Evolutionary conservation across 2,329 filamentous ascomycete genomes (phyloP).

Genomic region (Monosporascus sp.): DNA sequence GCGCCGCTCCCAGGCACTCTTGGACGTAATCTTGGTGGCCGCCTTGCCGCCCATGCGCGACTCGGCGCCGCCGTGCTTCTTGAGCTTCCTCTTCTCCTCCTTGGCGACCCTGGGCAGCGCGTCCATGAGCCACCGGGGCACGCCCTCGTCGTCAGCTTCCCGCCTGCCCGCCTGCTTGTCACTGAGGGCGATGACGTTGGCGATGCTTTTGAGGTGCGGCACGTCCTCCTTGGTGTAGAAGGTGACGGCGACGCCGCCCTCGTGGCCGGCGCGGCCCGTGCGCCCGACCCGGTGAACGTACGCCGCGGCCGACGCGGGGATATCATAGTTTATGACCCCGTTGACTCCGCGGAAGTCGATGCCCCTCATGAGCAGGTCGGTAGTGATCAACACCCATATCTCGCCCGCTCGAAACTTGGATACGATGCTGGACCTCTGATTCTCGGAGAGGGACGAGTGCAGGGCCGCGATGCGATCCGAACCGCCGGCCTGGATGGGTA

Average conservation of each 20-base stretch:
- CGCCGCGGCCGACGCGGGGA: conserved; percentile 80
- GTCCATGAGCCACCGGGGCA: conserved; percentile 84
- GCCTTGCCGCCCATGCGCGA: conserved; percentile 45
- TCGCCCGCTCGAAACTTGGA: conserved; percentile 84
- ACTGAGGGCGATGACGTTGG: conserved; percentile 82
- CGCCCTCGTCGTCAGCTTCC: conserved; percentile 46
- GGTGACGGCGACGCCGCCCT: conserved; percentile 85
- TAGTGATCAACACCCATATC: conserved; percentile 95
- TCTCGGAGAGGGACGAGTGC: conserved; percentile 78
- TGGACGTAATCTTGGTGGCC: conserved; percentile 76
- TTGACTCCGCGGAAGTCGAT: conserved; percentile 95
- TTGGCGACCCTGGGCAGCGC: conserved; percentile 80
- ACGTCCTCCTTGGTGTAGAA: conserved; percentile 96
- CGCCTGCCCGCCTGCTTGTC: conserved; percentile 62
- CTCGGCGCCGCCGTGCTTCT: conserved; percentile 78
- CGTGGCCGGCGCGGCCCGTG: conserved; percentile 80
- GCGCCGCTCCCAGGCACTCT: conserved; percentile 69
- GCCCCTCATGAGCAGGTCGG: conserved; percentile 84
- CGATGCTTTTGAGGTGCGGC: conserved; percentile 80
- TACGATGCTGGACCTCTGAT: conserved; percentile 74
- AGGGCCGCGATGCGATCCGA: conserved; percentile 80
- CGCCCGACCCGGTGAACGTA: conserved; percentile 93
- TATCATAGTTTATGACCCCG: conserved; percentile 95
- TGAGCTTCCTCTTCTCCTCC: conserved; percentile 76
- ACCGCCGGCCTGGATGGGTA: conserved; percentile 81